Conservation (phyloP, 768 basidiomycete species). For the Mycena rosella region DNA sequence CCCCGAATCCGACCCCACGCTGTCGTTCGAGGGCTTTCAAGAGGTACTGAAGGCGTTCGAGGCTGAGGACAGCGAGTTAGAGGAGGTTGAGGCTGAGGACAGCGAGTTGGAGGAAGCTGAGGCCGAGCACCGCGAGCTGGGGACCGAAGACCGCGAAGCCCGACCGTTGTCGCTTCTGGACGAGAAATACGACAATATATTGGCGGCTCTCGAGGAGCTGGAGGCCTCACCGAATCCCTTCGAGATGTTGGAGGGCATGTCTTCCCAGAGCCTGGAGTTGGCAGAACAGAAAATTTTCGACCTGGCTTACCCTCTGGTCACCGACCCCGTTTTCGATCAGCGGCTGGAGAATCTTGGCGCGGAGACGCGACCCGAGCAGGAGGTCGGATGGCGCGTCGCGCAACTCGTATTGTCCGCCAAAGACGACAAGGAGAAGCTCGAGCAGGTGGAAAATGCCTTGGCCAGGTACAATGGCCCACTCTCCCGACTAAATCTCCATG, state of each 20-base stretch:
- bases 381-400: conserved; percentile 30
- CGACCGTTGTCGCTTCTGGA: not conserved
- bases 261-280: no score
- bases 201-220: conserved; percentile 21
- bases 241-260: conserved; percentile 8
- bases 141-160: not conserved
- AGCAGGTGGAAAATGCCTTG: conserved; percentile 27
- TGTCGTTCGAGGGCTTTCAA: no score
- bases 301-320: not conserved
- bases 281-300: not conserved
- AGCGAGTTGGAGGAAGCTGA: not conserved
- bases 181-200: conserved; percentile 15
- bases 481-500: conserved; percentile 20
- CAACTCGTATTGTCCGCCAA: conserved; percentile 28
- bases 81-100: no score
- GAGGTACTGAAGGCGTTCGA: no score
- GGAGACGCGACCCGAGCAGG: conserved; percentile 3
- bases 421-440: conserved; percentile 17
- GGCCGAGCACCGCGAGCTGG: no score
- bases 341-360: conserved; percentile 11
- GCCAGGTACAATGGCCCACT: conserved; percentile 36
- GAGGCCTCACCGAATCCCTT: conserved; percentile 1
- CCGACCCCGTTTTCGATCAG: conserved; percentile 12
- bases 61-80: no score
- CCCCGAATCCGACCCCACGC: no score